Percentiles rank a stretch among this genome's conserved stretches.
Conservation (phyloP, 2,329 filamentous ascomycete species). For the Aspergillus bombycis region DNA sequence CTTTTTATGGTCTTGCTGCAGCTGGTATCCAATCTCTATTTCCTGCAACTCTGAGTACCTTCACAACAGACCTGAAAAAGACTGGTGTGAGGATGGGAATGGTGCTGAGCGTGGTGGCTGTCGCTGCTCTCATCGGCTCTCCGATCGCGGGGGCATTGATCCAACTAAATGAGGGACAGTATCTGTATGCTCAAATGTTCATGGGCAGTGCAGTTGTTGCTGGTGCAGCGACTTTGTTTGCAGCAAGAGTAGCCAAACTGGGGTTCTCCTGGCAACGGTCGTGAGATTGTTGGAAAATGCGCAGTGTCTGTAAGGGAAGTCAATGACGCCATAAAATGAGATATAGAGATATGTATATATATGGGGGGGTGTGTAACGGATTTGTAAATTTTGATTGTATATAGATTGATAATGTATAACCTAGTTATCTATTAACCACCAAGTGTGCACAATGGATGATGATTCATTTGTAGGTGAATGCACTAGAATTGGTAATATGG, state of each 20-base stretch:
- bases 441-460: neutral
- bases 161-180: conserved; percentile 48
- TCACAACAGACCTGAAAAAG: conserved; percentile 58
- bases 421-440: neutral
- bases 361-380: neutral
- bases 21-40: conserved; percentile 69
- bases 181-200: conserved; percentile 57
- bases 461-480: no score
- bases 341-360: neutral
- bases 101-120: conserved; percentile 57
- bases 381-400: neutral
- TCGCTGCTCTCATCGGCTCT: conserved; percentile 58
- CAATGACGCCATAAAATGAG: no score
- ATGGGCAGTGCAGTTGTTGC: conserved; percentile 50
- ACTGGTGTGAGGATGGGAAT: conserved; percentile 61
- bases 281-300: conserved; percentile 19
- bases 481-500: neutral
- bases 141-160: conserved; percentile 60
- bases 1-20: conserved; percentile 66
- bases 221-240: conserved; percentile 47
- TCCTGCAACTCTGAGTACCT: conserved; percentile 61
- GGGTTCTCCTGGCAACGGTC: conserved; percentile 40
- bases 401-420: neutral
- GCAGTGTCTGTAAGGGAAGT: neutral
- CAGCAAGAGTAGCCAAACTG: conserved; percentile 44